Conservation (phyloP, 2,329 filamentous ascomycete species). For the Phyllosticta citribraziliensis region DNA sequence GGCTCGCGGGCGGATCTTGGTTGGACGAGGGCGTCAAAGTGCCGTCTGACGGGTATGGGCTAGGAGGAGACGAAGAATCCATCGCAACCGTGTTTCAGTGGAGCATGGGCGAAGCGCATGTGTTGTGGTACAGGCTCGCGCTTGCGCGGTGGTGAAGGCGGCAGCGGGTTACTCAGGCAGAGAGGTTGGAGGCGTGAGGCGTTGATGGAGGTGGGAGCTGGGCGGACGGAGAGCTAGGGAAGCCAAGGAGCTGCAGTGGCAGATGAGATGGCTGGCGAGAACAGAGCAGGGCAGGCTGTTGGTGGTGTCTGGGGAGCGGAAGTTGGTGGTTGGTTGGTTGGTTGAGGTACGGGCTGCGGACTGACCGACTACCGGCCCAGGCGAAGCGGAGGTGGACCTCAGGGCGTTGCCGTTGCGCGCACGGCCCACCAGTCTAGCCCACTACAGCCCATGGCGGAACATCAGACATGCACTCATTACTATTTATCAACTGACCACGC, state of each 20-base stretch:
- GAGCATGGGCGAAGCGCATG: conserved; percentile 10
- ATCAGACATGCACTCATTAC: not conserved
- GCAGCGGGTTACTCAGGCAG: not conserved
- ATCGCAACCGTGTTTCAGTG: conserved; percentile 15
- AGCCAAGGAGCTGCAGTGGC: not conserved
- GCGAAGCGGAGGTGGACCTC: not conserved
- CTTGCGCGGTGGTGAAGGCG: not conserved
- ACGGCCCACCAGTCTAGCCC: no score
- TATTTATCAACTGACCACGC: not conserved
- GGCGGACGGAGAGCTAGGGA: not conserved
- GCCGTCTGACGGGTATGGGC: conserved; percentile 18
- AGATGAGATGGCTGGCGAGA: not conserved
- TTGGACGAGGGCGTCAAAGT: conserved; percentile 21
- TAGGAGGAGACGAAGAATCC: conserved; percentile 22
- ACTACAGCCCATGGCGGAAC: not conserved
- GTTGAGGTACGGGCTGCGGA: not conserved
- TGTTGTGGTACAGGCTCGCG: not conserved
- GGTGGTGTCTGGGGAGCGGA: not conserved
- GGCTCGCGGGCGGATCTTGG: conserved; percentile 16
- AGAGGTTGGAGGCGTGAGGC: not conserved
- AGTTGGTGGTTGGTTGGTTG: not conserved
- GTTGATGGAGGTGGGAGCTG: not conserved
- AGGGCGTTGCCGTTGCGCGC: not conserved
- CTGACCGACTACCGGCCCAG: not conserved
- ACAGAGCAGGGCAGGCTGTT: not conserved